These are phyloP conservation scores for Hericium alpestre DNA, from an alignment of 768 basidiomycete genomes.

Conservation along the genomic window DNA sequence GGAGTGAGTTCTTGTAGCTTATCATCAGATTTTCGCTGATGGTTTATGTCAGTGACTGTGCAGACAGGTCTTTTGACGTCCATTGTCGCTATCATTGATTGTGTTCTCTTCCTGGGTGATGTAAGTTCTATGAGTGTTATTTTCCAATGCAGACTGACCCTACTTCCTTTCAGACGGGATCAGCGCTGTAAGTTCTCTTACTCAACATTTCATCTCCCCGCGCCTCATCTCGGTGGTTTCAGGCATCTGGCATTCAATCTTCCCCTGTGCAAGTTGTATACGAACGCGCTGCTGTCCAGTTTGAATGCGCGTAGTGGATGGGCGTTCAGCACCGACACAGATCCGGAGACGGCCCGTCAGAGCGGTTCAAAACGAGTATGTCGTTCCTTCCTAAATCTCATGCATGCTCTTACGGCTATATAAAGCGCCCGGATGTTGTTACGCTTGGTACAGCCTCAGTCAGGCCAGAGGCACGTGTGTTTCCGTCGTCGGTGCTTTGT, in stretches of 20 bases:
- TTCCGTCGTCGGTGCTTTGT: neutral
- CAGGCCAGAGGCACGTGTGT: neutral
- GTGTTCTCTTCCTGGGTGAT: constrained; percentile 22
- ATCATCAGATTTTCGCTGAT: neutral
- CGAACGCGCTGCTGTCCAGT: constrained; percentile 29
- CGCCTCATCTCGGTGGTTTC: constrained; percentile 8
- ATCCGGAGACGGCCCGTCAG: neutral
- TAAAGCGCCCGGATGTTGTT: neutral
- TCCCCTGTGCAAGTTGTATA: constrained; percentile 28
- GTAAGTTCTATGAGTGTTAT: constrained; percentile 8
- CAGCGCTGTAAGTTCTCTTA: no score
- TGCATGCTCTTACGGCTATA: neutral
- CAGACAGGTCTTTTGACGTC: constrained; percentile 28
- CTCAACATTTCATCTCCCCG: neutral
- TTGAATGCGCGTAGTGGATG: constrained; percentile 27
- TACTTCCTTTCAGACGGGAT: neutral
- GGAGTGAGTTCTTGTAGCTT: constrained; percentile 16
- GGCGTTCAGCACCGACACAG: constrained; percentile 14
- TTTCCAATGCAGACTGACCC: neutral
- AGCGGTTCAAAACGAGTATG: neutral
- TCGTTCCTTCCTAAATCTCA: neutral
- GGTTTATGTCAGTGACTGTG: constrained; percentile 22
- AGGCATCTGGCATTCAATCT: constrained; percentile 26
- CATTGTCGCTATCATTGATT: constrained; percentile 21
- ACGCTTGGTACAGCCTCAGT: neutral